phyloP scores from a whole-genome alignment of 345 rosid genomes.

The Geranium brycei region DNA sequence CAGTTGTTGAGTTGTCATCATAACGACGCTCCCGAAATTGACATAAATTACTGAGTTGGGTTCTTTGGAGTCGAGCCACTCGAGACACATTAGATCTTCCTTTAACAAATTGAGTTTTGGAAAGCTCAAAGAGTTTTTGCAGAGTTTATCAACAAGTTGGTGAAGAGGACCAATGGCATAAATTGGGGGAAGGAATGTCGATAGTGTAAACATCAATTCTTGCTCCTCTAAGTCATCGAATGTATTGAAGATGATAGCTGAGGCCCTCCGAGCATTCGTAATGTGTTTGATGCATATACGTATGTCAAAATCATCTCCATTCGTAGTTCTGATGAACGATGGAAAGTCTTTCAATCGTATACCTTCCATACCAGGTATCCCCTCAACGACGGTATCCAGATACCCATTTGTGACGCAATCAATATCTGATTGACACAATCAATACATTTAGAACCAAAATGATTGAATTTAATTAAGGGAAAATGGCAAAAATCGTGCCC shows the following conservation, averaged over 20 bases:
- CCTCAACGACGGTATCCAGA: too few species aligned
- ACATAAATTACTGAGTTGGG: slow-evolving; percentile 7
- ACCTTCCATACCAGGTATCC: too few species aligned
- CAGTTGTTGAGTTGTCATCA: background rate
- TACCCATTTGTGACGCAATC: background rate
- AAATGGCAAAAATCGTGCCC: too few species aligned
- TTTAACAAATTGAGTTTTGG: background rate
- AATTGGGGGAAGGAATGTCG: background rate
- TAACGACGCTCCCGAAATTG: slow-evolving; percentile 7
- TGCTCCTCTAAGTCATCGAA: background rate
- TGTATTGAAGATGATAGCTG: background rate
- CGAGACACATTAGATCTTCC: slow-evolving; percentile 3
- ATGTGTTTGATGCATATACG: background rate
- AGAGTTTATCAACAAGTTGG: background rate
- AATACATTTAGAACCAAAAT: too few species aligned
- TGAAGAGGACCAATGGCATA: background rate
- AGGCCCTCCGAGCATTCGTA: background rate
- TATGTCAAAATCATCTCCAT: too few species aligned
- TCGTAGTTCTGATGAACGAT: background rate
- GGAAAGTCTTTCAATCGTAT: background rate
- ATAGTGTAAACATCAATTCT: background rate
- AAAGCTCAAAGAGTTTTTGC: background rate
- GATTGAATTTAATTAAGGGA: too few species aligned
- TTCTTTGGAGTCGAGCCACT: slow-evolving; percentile 7
- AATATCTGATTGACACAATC: background rate